Conservation (phyloP, 768 basidiomycete genomes). For the Amanita exitialis region DNA sequence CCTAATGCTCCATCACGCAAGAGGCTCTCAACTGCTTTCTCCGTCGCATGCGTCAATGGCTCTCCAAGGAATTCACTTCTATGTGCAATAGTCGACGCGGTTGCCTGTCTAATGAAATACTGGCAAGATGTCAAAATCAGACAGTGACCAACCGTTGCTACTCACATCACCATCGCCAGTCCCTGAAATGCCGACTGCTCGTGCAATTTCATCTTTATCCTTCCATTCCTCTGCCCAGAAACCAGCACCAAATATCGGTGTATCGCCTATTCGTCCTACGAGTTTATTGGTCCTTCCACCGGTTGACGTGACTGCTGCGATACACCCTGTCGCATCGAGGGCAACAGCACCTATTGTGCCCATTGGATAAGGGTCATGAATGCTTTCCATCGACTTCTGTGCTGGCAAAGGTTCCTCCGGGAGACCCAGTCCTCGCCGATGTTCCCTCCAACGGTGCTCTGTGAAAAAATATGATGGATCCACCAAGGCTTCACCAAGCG, state of each 20-base stretch:
- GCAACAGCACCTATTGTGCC: slow-evolving; percentile 86
- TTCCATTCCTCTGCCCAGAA: slow-evolving; percentile 85
- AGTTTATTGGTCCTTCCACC: slow-evolving; percentile 81
- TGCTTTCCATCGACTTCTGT: slow-evolving; percentile 12
- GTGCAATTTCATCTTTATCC: slow-evolving; percentile 18
- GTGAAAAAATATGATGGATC: slow-evolving; percentile 78
- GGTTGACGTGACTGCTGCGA: slow-evolving; percentile 66
- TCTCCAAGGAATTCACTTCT: slow-evolving; percentile 55
- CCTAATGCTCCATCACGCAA: slow-evolving; percentile 49
- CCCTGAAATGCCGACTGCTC: slow-evolving; percentile 67
- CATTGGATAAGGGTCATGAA: slow-evolving; percentile 45
- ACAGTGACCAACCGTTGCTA: slow-evolving; percentile 5
- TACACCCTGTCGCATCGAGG: slow-evolving; percentile 63
- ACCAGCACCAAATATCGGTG: slow-evolving; percentile 66
- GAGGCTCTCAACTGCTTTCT: slow-evolving; percentile 48
- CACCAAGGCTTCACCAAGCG: slow-evolving; percentile 47
- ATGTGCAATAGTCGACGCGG: slow-evolving; percentile 55
- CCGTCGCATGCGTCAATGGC: slow-evolving; percentile 44
- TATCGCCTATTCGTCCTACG: slow-evolving; percentile 76
- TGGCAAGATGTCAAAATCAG: slow-evolving; percentile 16
- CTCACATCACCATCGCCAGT: slow-evolving; percentile 81
- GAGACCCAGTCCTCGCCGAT: slow-evolving; percentile 61
- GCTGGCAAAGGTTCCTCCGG: slow-evolving; percentile 53
- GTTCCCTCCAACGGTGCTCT: slow-evolving; percentile 64
- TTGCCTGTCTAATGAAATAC: slow-evolving; percentile 70